Percentiles rank a stretch among this genome's conserved stretches.
Evolutionary conservation across 768 basidiomycete genomes (phyloP).

Genomic region (Hericium coralloides): DNA sequence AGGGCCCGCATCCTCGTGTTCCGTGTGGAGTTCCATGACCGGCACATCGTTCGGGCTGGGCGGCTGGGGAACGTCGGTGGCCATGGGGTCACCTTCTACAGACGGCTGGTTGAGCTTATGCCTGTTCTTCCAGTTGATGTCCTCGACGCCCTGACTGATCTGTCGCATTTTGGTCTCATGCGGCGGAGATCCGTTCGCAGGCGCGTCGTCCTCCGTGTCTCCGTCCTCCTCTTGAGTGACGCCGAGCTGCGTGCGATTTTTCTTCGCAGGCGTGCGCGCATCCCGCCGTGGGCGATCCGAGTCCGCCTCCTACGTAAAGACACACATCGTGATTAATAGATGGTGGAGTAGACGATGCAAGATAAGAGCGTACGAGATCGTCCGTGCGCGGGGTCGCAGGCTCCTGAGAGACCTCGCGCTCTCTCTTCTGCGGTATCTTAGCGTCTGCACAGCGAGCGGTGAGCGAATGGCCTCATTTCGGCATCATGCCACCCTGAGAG

Average conservation of each 20-base stretch:
- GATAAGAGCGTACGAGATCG: constrained; percentile 21
- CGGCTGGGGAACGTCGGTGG: constrained; percentile 1
- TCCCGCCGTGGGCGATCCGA: constrained; percentile 24
- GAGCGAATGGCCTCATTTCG: not conserved
- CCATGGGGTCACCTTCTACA: not conserved
- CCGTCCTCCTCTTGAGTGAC: constrained; percentile 48
- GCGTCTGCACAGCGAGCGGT: constrained; percentile 30
- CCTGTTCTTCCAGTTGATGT: constrained; percentile 59
- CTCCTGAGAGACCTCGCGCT: constrained; percentile 71
- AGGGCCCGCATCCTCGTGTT: not conserved
- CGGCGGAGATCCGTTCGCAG: constrained; percentile 43
- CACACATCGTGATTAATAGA: not conserved
- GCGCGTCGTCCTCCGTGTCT: constrained; percentile 30
- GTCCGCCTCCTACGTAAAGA: constrained; percentile 15
- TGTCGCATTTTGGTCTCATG: constrained; percentile 71
- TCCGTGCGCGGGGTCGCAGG: constrained; percentile 34
- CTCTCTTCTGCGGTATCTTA: constrained; percentile 46
- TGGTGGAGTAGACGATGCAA: not conserved
- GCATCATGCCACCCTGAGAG: not conserved
- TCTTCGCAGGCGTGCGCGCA: constrained; percentile 61
- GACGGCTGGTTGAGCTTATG: constrained; percentile 18
- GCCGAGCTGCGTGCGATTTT: constrained; percentile 52
- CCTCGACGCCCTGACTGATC: constrained; percentile 73
- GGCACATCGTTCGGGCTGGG: constrained; percentile 26
- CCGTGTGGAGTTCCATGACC: constrained; percentile 14